These are phyloP conservation scores for Penicillium sp. DNA, from an alignment of 2,329 filamentous ascomycete genomes.

Conservation along the genomic window DNA sequence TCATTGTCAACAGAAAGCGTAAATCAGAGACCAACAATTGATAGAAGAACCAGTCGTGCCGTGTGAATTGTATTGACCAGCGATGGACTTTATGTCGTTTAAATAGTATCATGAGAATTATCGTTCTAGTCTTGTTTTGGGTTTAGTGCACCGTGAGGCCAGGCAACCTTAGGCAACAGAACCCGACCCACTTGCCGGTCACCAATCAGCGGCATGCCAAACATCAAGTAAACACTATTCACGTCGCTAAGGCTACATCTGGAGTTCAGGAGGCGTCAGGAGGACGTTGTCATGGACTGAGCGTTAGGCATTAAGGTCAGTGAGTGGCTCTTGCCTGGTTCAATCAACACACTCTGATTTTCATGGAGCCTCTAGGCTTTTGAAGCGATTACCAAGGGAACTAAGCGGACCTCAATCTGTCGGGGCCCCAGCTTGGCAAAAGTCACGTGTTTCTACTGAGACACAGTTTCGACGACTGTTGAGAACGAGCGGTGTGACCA, in stretches of 20 bases:
- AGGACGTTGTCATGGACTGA: not conserved
- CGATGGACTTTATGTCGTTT: not conserved
- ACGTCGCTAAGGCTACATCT: not conserved
- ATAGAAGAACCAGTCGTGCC: not conserved
- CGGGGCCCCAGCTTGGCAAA: no score
- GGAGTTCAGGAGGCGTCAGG: not conserved
- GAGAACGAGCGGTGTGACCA: not conserved
- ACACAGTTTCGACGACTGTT: not conserved
- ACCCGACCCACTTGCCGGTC: not conserved
- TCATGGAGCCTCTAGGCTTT: no score
- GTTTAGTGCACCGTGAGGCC: not conserved
- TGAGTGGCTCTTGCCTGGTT: not conserved
- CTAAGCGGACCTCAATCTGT: no score
- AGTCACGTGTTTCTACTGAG: not conserved
- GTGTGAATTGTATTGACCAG: not conserved
- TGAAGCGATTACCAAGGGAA: not conserved
- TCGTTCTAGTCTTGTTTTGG: slow-evolving; percentile 1
- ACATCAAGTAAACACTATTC: not conserved
- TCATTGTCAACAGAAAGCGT: slow-evolving; percentile 3
- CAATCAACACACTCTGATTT: no score
- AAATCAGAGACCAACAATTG: not conserved
- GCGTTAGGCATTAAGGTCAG: not conserved
- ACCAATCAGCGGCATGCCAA: slow-evolving; percentile 3
- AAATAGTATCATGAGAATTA: not conserved
- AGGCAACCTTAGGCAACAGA: slow-evolving; percentile 18